Conservation (phyloP, 306 rosid species). For the Carpinus viminea region DNA sequence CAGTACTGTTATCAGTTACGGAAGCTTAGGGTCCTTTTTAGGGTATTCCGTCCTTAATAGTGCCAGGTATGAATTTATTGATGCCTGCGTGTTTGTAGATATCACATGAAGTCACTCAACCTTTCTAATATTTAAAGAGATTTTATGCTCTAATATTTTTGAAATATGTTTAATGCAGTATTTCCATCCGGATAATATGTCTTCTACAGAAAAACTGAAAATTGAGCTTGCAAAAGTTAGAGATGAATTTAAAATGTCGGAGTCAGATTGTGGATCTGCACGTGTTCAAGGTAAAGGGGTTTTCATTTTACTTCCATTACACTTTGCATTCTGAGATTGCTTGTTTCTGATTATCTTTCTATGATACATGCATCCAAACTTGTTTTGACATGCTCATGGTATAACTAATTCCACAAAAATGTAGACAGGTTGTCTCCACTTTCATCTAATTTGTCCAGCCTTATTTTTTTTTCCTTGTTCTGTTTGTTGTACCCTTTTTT, state of each 20-base stretch:
- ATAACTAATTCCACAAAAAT: neutral
- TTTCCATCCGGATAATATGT: slow-evolving; percentile 92
- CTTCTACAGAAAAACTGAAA: slow-evolving; percentile 80
- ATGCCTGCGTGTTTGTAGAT: neutral
- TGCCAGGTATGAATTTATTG: slow-evolving; percentile 2
- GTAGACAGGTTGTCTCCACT: neutral
- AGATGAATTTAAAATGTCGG: slow-evolving; percentile 90
- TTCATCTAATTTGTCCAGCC: neutral
- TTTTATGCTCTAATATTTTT: slow-evolving; percentile 21
- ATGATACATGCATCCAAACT: neutral
- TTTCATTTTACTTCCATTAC: neutral
- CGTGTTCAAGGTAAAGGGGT: slow-evolving; percentile 79
- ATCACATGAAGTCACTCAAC: neutral
- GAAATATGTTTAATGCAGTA: slow-evolving; percentile 57
- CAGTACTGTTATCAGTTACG: neutral
- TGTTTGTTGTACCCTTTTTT: neutral
- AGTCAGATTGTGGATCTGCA: slow-evolving; percentile 90
- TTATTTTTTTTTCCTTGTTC: neutral
- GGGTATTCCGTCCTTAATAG: neutral
- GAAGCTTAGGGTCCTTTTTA: neutral
- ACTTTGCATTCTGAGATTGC: neutral
- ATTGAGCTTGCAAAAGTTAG: slow-evolving; percentile 74
- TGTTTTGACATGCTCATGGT: neutral
- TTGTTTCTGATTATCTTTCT: neutral
- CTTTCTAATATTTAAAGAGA: slow-evolving; percentile 2